Evolutionary conservation across 2,329 filamentous ascomycete species (phyloP), one percentile per base, ranked within the genome.

Genomic region (Domatiomyces catenatus): DNA sequence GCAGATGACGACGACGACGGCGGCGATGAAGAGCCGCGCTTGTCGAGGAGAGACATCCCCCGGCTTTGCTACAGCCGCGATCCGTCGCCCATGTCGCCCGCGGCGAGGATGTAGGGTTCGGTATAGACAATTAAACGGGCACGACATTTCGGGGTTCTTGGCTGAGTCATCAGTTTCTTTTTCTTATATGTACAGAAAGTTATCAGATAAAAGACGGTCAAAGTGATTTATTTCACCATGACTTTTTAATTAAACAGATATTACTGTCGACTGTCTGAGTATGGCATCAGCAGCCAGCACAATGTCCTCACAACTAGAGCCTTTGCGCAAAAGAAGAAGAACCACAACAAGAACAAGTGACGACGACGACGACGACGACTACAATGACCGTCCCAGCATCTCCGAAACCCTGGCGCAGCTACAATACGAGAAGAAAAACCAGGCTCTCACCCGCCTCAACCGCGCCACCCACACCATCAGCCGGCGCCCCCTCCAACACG

Each of bases 401-500:
- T 48, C 53, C 15, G 48, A 47, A 24, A 50, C 56, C 47, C 53
- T 59, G 3, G 46, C 49, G 18, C 49, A 52, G 6, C 49, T 59
- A 26, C 48, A 49, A 19, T 55, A 58, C 36, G 53, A 56, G 44
- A 58, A 55, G 49, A 56, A 57, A 47, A 59, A 58, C 45, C 48
- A 56, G 39, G 18, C 48, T 12, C 42, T 58, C 17, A 44, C 49
- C 19, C 51, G 52, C 3, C 49, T 60, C 3, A 57, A 74, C 56
- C 68, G 71, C 12, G 10, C 10, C 32, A 39, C 32, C 5, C 32
- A 39, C 32, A 68, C 64, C 52, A 64, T 80, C 48, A 61, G 69
- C 55, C 78, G 77, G 61, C 73, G 78, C 0, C 77, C 78, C 0
- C 73, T 81, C 56, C 71, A 73, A n/a, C 77, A 73, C 61, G 67